A percentile compares a stretch with the other conserved stretches of the same genome.
phyloP scores from a whole-genome alignment of 441 rosid genomes.

The Capsella rubella region DNA sequence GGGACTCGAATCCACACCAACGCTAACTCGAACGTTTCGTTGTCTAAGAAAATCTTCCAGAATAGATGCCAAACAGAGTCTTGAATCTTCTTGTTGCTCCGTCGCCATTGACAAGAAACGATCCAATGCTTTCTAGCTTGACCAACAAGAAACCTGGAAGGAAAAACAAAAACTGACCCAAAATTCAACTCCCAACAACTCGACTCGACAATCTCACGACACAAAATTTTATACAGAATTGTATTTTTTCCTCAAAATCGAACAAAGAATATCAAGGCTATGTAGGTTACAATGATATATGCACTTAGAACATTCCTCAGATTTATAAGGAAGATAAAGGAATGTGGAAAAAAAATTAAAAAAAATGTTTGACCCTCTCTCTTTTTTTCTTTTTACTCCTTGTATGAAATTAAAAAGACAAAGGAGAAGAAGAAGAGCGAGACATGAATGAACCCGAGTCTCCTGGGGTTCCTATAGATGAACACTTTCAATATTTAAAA shows the following conservation, averaged over 20 bases:
- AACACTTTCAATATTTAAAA: slow-evolving; percentile 30
- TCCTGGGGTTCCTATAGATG: slow-evolving; percentile 37
- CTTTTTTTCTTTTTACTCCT: neutral
- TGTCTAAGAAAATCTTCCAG: slow-evolving; percentile 78
- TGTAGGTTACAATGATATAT: slow-evolving; percentile 25
- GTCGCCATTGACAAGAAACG: slow-evolving; percentile 56
- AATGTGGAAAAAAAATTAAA: neutral
- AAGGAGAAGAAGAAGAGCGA: slow-evolving; percentile 35
- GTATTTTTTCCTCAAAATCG: neutral
- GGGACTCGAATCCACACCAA: slow-evolving; percentile 53
- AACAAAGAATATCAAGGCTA: slow-evolving; percentile 12
- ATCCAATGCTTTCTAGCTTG: slow-evolving; percentile 40
- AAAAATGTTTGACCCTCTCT: slow-evolving; percentile 13
- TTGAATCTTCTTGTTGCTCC: slow-evolving; percentile 53
- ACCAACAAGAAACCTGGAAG: slow-evolving; percentile 32
- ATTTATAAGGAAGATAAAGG: slow-evolving; percentile 21
- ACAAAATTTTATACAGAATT: neutral
- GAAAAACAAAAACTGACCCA: neutral
- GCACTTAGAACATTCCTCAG: slow-evolving; percentile 31
- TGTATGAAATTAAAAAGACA: slow-evolving; percentile 1
- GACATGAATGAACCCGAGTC: slow-evolving; percentile 31
- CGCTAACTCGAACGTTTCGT: slow-evolving; percentile 53
- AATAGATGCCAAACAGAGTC: slow-evolving; percentile 70
- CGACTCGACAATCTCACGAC: slow-evolving; percentile 15
- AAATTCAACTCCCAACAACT: slow-evolving; percentile 7